Conservation (phyloP, 345 rosid genomes). For the Syzygium grande region DNA sequence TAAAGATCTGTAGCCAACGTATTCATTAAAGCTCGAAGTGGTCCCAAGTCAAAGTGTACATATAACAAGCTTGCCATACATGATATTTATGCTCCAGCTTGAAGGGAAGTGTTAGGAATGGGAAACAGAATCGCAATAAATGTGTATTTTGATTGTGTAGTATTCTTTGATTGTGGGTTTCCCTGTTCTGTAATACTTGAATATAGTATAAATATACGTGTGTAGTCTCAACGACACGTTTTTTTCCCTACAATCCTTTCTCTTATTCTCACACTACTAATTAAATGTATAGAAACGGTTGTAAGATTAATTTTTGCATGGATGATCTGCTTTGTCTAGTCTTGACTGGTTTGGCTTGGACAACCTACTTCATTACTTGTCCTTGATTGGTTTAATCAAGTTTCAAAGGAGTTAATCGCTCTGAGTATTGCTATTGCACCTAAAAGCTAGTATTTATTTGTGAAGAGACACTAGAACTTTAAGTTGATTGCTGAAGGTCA, state of each 20-base stretch:
- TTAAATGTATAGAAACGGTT: neutral
- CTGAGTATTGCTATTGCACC: neutral
- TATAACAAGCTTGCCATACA: neutral
- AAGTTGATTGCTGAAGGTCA: rapidly evolving
- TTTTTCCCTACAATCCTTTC: neutral
- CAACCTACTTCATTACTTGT: neutral
- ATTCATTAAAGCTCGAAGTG: neutral
- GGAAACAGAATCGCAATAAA: neutral
- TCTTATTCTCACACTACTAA: neutral
- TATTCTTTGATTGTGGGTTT: neutral
- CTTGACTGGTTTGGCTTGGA: neutral
- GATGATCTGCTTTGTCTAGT: neutral
- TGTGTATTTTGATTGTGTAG: neutral
- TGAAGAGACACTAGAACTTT: neutral
- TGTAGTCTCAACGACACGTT: neutral
- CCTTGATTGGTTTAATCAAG: neutral
- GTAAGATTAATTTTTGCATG: neutral
- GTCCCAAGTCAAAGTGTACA: neutral
- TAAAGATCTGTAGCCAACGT: neutral
- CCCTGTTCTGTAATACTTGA: neutral
- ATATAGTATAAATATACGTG: neutral
- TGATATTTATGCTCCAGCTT: neutral
- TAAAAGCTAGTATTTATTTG: neutral
- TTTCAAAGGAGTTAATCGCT: neutral
- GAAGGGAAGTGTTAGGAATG: neutral